Conservation (phyloP, 2,329 filamentous ascomycete species). For the Meredithiella fracta region DNA sequence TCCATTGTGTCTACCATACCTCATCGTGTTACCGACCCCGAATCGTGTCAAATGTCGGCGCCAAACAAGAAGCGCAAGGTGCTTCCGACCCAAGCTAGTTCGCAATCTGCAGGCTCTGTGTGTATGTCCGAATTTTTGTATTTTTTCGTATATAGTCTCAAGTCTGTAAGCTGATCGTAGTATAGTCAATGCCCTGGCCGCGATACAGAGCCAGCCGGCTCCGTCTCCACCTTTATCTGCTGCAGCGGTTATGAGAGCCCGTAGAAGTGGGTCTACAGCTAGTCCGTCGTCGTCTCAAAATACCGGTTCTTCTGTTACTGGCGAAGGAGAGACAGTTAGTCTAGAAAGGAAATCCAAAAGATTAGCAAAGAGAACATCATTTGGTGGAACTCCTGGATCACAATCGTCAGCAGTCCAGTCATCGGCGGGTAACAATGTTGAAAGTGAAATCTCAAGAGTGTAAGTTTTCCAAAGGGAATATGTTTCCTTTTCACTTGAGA, state of each 20-base stretch:
- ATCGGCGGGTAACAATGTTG: neutral
- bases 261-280: neutral
- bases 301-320: no score
- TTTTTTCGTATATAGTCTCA: neutral
- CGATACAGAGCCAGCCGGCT: constrained; percentile 6
- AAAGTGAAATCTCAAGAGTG: neutral
- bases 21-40: neutral
- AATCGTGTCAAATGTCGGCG: neutral
- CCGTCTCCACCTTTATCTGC: constrained; percentile 5
- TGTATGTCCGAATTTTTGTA: constrained; percentile 5
- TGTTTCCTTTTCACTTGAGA: neutral
- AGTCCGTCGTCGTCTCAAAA: no score
- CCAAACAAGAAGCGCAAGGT: constrained; percentile 12
- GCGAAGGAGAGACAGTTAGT: neutral
- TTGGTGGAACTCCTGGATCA: neutral
- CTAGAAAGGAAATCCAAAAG: neutral
- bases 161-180: constrained; percentile 1
- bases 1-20: neutral
- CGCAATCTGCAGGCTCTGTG: constrained; percentile 4
- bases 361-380: neutral
- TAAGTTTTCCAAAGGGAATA: neutral
- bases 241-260: constrained; percentile 5
- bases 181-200: constrained; percentile 12
- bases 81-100: neutral
- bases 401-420: neutral